Conservation (phyloP, 352 stramenopile species). For the Globisporangium canariense region DNA sequence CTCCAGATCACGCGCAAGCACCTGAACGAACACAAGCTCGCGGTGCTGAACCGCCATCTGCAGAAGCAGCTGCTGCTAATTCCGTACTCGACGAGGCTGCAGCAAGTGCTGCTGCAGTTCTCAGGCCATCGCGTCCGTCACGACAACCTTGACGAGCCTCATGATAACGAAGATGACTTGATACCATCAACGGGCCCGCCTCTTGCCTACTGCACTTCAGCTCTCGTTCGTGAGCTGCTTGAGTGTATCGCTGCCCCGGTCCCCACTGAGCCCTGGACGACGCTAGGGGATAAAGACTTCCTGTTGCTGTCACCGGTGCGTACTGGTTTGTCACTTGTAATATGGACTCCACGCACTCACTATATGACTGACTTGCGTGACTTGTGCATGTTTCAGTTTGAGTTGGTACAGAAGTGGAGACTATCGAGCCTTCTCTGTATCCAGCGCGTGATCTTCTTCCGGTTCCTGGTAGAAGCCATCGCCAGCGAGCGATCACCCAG, state of each 20-base stretch:
- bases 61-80: slow-evolving; percentile 46
- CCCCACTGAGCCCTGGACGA: not conserved
- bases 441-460: slow-evolving; percentile 59
- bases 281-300: slow-evolving; percentile 17
- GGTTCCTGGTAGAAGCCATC: slow-evolving; percentile 41
- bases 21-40: slow-evolving; percentile 49
- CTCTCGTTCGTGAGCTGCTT: slow-evolving; percentile 14
- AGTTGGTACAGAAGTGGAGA: slow-evolving; percentile 30
- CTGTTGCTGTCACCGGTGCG: slow-evolving; percentile 37
- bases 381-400: slow-evolving; percentile 21
- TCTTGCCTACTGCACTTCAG: slow-evolving; percentile 5
- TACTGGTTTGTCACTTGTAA: not conserved
- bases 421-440: slow-evolving; percentile 45
- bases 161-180: not conserved
- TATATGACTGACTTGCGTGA: not conserved
- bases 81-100: slow-evolving; percentile 34
- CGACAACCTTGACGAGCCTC: not conserved
- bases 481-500: slow-evolving; percentile 16
- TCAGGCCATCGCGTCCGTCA: slow-evolving; percentile 13
- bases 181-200: not conserved
- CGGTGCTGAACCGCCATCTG: slow-evolving; percentile 41
- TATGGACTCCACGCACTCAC: not conserved
- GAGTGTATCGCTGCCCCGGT: slow-evolving; percentile 14
- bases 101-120: slow-evolving; percentile 38
- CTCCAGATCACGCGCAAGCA: slow-evolving; percentile 57